Base-by-base conservation (phyloP, 2,329 filamentous ascomycete species). In the Lizonia empirigonia region DNA sequence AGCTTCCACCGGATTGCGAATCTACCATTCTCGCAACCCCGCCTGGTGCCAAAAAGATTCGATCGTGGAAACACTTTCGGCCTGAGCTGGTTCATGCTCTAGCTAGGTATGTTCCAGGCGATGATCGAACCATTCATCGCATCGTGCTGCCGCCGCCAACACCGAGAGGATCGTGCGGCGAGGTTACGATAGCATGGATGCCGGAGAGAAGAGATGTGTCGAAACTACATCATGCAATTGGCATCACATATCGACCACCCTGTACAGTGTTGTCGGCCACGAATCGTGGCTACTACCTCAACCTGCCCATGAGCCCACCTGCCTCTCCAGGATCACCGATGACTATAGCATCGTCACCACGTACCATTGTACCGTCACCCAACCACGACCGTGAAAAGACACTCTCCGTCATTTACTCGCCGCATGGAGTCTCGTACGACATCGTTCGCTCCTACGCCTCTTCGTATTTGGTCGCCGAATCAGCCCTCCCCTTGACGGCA, bases 101-200 rank as follows among this genome's bases (percentile, higher is more conserved):
- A 15, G 66, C 70, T 15, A 74, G 73, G 38, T 82, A 77, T 56
- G 70, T 72, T 29, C 60, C 71, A 20, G 70, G 71, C 29, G 71
- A 74, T 27, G 65, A 63, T 2, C 62, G 67, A 26, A 75, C 75
- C 6, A 63, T 82, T 34, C 67, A 77, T 56, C 70, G 77, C 33
- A 74, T 89, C 7, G 73, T 78, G 1, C 75, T 90, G 4, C 81
- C 83, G 2, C 70, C 85, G 0, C 69, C 80, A 19, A 74, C 78
- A 2, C 71, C 78, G 0, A 77, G 78, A 19, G 85, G 83, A 5
- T 72, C 77, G 12, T 75, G 79, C 7, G 88, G 88, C 15, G 86
- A 90, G 72, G 79, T 90, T n/a, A 89, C 86, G 0, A 77, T 91
- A n/a, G 78, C 86, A 1, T 85, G 85, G 67, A 80, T 90, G 23